Evolutionary conservation across 495 filamentous ascomycete genomes (phyloP), one percentile per base, ranked within the genome.

Genomic region (Penicillium maclennaniae): DNA sequence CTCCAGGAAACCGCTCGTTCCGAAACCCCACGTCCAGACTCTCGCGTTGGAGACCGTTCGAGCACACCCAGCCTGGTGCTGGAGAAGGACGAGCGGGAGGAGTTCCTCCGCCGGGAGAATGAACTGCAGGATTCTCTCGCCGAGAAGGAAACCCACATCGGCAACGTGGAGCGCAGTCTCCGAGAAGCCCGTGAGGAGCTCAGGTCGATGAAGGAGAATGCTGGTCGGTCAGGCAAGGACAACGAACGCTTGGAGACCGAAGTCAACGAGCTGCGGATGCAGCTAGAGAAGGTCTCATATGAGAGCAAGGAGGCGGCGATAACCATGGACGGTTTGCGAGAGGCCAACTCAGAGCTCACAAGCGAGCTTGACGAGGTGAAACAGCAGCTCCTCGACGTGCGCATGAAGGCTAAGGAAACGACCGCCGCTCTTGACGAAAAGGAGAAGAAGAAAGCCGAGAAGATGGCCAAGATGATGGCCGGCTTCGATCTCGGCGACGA

Each of bases 401-500:
- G 90, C 71, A 95, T 98, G 88, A 88, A 82, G 58, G 91, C 92
- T 44, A 93, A 91, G 75, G 95, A 97, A 72, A 95, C 89, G 4
- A 86, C 82, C 26, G 89, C 89, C 2, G 86, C 85, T 14, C 66
- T 92, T 3, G 91, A 97, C 60, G 93, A 97, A 72, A 98, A 97
- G 76, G 93, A 97, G 70, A 92, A 90, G 79, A 92, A 91, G 77
- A 98, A 97, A 77, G 89, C 89, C 6, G 93, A 97, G 74, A 90
- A 91, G 67, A 98, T 98, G 93, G 93, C 93, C 25, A 89, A 96
- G 81, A 98, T 98, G 93, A 96, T 98, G 92, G 92, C 93, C 44
- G 89, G 92, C 6, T 97, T 98, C 56, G 92, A 97, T 63, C 81
- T 97, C 28, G 91, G 88, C 36, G 87, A 84, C 19, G 91, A 97